Percentiles rank a stretch among this genome's conserved stretches.
Evolutionary conservation across 495 filamentous ascomycete genomes (phyloP).

Genomic region (Penicillium coprophilum): DNA sequence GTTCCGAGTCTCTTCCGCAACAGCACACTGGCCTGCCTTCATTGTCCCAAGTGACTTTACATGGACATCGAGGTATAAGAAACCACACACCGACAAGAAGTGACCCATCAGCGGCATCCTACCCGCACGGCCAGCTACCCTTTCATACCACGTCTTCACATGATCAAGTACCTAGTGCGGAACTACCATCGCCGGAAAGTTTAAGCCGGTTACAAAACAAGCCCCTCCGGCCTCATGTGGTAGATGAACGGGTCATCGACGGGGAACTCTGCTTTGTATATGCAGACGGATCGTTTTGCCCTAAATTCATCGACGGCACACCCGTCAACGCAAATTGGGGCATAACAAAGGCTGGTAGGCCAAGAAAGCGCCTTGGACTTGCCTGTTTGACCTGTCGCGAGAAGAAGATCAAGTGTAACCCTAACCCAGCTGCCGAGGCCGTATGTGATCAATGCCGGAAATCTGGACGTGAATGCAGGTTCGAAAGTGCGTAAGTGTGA

Average conservation of each 20-base stretch:
- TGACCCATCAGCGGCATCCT: conserved; percentile 19
- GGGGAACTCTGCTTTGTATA: conserved; percentile 85
- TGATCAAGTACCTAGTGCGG: conserved; percentile 19
- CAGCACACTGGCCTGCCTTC: conserved; percentile 33
- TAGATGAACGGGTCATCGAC: conserved; percentile 56
- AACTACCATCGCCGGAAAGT: conserved; percentile 26
- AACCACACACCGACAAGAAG: conserved; percentile 25
- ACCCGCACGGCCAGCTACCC: conserved; percentile 16
- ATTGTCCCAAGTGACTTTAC: conserved; percentile 36
- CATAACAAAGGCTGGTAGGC: conserved; percentile 88
- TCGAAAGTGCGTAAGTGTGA: conserved; percentile 77
- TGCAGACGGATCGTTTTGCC: conserved; percentile 81
- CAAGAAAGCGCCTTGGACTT: conserved; percentile 82
- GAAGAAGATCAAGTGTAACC: conserved; percentile 97
- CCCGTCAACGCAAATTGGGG: conserved; percentile 90
- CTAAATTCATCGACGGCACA: conserved; percentile 80
- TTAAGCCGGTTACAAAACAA: conserved; percentile 18
- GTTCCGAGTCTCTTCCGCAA: conserved; percentile 26
- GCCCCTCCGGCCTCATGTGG: conserved; percentile 42
- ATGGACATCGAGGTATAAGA: conserved; percentile 21
- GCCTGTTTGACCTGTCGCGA: conserved; percentile 88
- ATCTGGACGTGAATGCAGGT: conserved; percentile 78
- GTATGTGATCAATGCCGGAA: conserved; percentile 91
- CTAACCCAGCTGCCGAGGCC: conserved; percentile 59
- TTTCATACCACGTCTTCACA: conserved; percentile 18